These are phyloP conservation scores for Colletotrichum zoysiae DNA, from an alignment of 2,329 filamentous ascomycete genomes.

Conservation along the genomic window DNA sequence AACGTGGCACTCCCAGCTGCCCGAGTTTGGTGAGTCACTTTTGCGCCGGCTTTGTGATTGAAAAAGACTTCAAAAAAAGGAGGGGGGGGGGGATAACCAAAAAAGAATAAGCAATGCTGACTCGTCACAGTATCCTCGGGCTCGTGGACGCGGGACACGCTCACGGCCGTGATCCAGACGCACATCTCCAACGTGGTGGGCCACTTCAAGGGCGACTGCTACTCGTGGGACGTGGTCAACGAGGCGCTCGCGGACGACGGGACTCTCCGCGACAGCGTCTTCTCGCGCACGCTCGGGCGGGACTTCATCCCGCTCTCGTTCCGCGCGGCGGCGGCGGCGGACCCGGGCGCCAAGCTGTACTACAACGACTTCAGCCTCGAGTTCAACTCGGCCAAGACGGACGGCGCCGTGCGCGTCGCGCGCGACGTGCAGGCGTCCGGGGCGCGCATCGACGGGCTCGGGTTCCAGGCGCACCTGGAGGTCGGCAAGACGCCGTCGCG, in stretches of 20 bases:
- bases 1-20: slow-evolving; percentile 73
- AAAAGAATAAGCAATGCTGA: slow-evolving; percentile 60
- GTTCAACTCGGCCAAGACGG: slow-evolving; percentile 42
- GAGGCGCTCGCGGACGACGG: slow-evolving; percentile 69
- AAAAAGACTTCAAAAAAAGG: no score
- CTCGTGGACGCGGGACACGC: slow-evolving; percentile 68
- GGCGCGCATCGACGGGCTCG: slow-evolving; percentile 73
- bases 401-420: slow-evolving; percentile 69
- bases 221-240: slow-evolving; percentile 66
- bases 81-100: no score
- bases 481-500: slow-evolving; percentile 58
- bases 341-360: slow-evolving; percentile 66
- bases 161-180: slow-evolving; percentile 58
- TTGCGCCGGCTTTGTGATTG: rapidly evolving
- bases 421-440: slow-evolving; percentile 72
- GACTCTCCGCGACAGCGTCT: slow-evolving; percentile 60
- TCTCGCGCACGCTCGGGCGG: slow-evolving; percentile 63
- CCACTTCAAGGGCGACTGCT: slow-evolving; percentile 60
- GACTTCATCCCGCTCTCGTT: slow-evolving; percentile 68
- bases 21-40: slow-evolving; percentile 52
- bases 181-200: slow-evolving; percentile 61
- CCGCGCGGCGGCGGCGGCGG: slow-evolving; percentile 59
- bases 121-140: slow-evolving; percentile 65
- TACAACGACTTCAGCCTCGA: slow-evolving; percentile 69
- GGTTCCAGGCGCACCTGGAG: slow-evolving; percentile 68